Conservation (phyloP, 805 yeast genomes). For the Pichia insulana region DNA sequence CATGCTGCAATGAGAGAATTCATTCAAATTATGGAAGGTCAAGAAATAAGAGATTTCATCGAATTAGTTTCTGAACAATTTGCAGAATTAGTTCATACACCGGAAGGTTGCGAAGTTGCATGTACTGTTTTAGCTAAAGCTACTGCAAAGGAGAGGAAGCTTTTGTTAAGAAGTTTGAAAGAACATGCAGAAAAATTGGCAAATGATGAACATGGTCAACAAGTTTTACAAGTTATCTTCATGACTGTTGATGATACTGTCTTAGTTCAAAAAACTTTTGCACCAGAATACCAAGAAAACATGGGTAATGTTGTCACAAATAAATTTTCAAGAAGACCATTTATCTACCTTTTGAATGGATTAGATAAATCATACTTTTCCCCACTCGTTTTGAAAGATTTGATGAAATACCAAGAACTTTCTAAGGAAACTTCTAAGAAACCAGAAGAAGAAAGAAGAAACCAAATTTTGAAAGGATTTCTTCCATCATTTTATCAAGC, state of each 20-base stretch:
- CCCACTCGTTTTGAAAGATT: slow-evolving; percentile 53
- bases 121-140: slow-evolving; percentile 71
- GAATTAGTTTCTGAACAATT: slow-evolving; percentile 79
- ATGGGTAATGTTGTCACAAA: slow-evolving; percentile 51
- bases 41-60: slow-evolving; percentile 70
- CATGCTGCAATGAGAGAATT: slow-evolving; percentile 96
- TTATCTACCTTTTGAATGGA: slow-evolving; percentile 71
- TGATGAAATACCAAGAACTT: slow-evolving; percentile 51
- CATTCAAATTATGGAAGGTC: slow-evolving; percentile 57
- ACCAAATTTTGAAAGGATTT: slow-evolving; percentile 57
- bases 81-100: slow-evolving; percentile 92
- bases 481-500: slow-evolving; percentile 56
- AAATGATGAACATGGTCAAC: slow-evolving; percentile 78
- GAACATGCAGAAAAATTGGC: slow-evolving; percentile 69
- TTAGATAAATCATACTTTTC: slow-evolving; percentile 75
- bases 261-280: slow-evolving; percentile 64
- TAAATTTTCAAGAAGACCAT: slow-evolving; percentile 83
- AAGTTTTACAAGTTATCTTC: slow-evolving; percentile 68
- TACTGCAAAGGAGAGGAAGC: slow-evolving; percentile 86
- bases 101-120: slow-evolving; percentile 91
- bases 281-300: slow-evolving; percentile 43
- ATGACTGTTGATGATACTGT: slow-evolving; percentile 93
- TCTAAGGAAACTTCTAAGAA: slow-evolving; percentile 73
- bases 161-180: slow-evolving; percentile 61
- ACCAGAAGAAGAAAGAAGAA: slow-evolving; percentile 67